Evolutionary conservation across 441 rosid genomes (phyloP).

Genomic region (Bocquillonia castaneifolia): DNA sequence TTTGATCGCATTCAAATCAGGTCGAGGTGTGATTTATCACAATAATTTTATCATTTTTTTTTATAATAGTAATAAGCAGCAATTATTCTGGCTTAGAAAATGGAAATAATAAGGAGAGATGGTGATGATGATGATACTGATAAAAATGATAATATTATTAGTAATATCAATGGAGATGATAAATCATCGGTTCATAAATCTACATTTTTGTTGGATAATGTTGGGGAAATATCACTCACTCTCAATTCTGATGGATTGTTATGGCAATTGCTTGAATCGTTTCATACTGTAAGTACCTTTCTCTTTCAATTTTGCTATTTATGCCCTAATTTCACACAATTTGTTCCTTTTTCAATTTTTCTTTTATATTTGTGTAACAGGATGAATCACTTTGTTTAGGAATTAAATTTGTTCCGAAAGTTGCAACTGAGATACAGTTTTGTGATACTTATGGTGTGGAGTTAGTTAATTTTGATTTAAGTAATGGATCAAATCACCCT

Average conservation of each 20-base stretch:
- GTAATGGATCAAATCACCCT: conserved; percentile 34
- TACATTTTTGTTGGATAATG: conserved; percentile 51
- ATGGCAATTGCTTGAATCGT: conserved; percentile 55
- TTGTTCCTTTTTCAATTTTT: neutral
- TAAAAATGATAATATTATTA: conserved; percentile 18
- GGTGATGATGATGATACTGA: conserved; percentile 5
- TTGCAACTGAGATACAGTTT: conserved; percentile 40
- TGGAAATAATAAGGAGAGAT: conserved; percentile 9
- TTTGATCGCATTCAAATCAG: conserved; percentile 2
- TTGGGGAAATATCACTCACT: conserved; percentile 56
- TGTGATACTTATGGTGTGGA: conserved; percentile 71
- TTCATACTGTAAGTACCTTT: conserved; percentile 41
- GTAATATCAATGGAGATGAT: conserved; percentile 14
- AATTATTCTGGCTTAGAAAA: neutral
- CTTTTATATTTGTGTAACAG: conserved; percentile 33
- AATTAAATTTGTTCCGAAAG: conserved; percentile 32
- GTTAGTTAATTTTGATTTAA: conserved; percentile 33
- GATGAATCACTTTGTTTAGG: conserved; percentile 51
- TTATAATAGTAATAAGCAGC: neutral
- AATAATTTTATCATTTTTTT: neutral
- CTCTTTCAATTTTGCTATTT: neutral
- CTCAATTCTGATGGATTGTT: conserved; percentile 56
- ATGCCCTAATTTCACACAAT: neutral
- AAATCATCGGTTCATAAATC: conserved; percentile 30
- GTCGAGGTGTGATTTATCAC: neutral